Base-by-base conservation (phyloP, 2,329 filamentous ascomycete species). In the Fusarium penzigii region DNA sequence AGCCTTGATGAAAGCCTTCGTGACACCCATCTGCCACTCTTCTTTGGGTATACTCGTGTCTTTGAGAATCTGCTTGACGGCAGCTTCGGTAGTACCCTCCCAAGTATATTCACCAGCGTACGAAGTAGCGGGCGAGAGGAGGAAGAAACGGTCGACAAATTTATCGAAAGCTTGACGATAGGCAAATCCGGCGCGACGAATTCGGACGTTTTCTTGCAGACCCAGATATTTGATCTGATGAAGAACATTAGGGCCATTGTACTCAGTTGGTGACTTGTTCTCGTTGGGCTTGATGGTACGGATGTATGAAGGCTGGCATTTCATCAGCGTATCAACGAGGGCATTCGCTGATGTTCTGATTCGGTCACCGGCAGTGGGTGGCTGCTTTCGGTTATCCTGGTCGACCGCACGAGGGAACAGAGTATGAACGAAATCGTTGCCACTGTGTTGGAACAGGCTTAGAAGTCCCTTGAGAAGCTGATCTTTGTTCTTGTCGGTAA, bases 401-500 rank as follows among this genome's bases (percentile, higher is more conserved):
- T 99, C 92, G 55, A 99, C 90, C 69, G 96, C 85, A 59, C 96
- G 77, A 17, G 94, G 94, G 81, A 99, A 99, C 1, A 99, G 71
- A 0, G 84, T 86, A 67, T 96, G 93, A 10, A 97, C 78, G 64
- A 97, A 99, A 16, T 78, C 74, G 73, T 97, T 97, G 52, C 85
- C 82, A 67, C 92, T 97, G 61, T 85, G 84, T 56, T 88, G 87
- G 66, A 96, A 89, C 38, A 99, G 79, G 67, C 90, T 93, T 46
- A 97, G 81, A 40, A 99, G 78, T 63, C 96, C 94, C 77, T 99
- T 99, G 52, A 97, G 78, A 42, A 99, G 80, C 72, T 95, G 91
- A 68, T 99, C 94, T 79, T 97, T 99, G 79, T 97, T 99, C 82
- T 99, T 99, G 72, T 99, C 94, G 1, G 94, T 99, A 78, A 99